Base-by-base conservation (phyloP, 805 yeast genomes). In the Ogataea ramenticola region DNA sequence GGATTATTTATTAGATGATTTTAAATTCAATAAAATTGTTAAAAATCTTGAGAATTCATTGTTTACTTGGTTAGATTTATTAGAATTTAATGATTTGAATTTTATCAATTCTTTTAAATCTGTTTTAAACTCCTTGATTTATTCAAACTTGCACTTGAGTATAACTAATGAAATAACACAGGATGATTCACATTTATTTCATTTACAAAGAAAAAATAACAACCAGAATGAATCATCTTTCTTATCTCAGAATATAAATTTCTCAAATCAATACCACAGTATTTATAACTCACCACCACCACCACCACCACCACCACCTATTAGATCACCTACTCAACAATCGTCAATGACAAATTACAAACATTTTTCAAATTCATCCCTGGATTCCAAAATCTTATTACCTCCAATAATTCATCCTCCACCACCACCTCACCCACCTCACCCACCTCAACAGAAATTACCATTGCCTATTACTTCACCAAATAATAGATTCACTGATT, bases 31-130 rank as follows among this genome's bases (percentile, higher is more conserved):
- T 39, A 49, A 46, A 36, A 44, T 54, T 31, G 36, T 58, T 52
- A 57, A 50, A 43, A 60, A 60, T 40, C 39, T 60, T 29, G 63
- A 60, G 33, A 36, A 41, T 14, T 51, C 53, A 20, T 53, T 59
- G 24, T 39, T 54, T 24, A 43, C 47, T 31, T 60, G 65, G 65
- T 46, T 60, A 40, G 40, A 47, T 14, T 39, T 60, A 9, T 53
- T 54, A 33, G 44, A 44, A 26, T 38, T 44, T 17, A 41, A 50
- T 11, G 51, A 53, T 14, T 43, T 46, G 38, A 29, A 40, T 2
- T 36, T 44, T 6, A 12, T 51, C 11, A 47, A 45, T n/a, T 33
- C 41, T 17, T 53, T 53, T 33, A 45, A 46, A 17, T 35, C 37
- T 12, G 42, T 46, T 4, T 43, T 56, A 20, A 49, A 50, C 19